These are phyloP conservation scores for Xenoacremonium recifei DNA, from an alignment of 2,329 filamentous ascomycete species.

Conservation along the genomic window DNA sequence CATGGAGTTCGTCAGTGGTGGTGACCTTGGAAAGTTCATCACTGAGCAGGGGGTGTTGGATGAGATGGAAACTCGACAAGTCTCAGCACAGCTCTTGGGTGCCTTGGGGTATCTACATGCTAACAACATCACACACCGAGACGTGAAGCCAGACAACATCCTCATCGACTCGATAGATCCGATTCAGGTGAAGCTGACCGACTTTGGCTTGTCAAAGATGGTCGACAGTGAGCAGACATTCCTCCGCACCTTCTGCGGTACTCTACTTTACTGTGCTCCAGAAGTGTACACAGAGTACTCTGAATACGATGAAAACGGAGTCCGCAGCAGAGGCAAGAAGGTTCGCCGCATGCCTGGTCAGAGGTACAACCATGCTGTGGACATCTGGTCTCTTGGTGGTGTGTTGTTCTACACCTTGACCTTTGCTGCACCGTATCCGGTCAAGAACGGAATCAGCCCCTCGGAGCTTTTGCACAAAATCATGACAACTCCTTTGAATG, in stretches of 20 bases:
- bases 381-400: constrained; percentile 94
- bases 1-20: constrained; percentile 87
- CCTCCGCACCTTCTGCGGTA: constrained; percentile 94
- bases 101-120: constrained; percentile 84
- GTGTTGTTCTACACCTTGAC: constrained; percentile 89
- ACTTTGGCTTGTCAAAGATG: constrained; percentile 96
- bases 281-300: constrained; percentile 83
- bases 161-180: constrained; percentile 73
- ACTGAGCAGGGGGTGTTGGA: constrained; percentile 58
- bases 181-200: constrained; percentile 84
- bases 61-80: constrained; percentile 67
- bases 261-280: constrained; percentile 90
- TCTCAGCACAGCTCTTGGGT: constrained; percentile 74
- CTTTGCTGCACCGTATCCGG: constrained; percentile 76
- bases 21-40: constrained; percentile 79
- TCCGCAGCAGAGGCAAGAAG: constrained; percentile 61
- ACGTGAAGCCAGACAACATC: constrained; percentile 98
- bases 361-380: constrained; percentile 87
- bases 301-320: constrained; percentile 69
- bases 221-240: constrained; percentile 89
- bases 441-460: constrained; percentile 71
- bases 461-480: constrained; percentile 80
- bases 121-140: constrained; percentile 92
- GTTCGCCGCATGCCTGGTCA: constrained; percentile 56
- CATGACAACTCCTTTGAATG: constrained; percentile 74